Conservation (phyloP, 108 stramenopile genomes). For the Skeletonema menzelii region DNA sequence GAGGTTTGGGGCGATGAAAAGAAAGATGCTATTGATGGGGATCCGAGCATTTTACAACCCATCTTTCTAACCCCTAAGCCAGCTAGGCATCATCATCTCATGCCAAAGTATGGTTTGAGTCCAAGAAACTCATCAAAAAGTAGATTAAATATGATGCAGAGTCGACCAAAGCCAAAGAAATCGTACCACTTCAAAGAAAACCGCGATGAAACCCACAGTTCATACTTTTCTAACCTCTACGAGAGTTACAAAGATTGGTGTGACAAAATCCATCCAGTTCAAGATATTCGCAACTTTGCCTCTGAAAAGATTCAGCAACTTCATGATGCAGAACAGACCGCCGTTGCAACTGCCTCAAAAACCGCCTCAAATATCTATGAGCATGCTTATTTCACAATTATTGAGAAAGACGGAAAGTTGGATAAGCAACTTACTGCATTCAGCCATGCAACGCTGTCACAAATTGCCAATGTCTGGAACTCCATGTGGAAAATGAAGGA, state of each 20-base stretch:
- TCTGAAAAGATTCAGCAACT: conserved; percentile 64
- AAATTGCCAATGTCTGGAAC: conserved; percentile 80
- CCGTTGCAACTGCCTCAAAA: conserved; percentile 62
- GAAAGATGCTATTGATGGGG: not conserved
- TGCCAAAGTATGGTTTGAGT: conserved; percentile 17
- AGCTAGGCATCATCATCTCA: conserved; percentile 10
- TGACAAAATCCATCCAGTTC: conserved; percentile 66
- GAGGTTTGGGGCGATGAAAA: conserved; percentile 7
- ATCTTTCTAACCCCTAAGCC: conserved; percentile 10
- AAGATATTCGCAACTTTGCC: conserved; percentile 68
- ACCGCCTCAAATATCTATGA: conserved; percentile 58
- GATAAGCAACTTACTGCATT: conserved; percentile 77
- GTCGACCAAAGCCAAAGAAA: conserved; percentile 44
- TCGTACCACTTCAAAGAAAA: conserved; percentile 64
- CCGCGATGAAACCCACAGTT: conserved; percentile 48
- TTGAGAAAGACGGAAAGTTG: conserved; percentile 69
- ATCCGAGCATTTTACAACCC: not conserved
- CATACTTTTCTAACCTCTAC: conserved; percentile 80
- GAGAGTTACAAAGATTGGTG: conserved; percentile 74
- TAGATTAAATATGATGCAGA: conserved; percentile 15
- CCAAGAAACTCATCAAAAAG: not conserved
- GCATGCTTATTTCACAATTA: conserved; percentile 65
- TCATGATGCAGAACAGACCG: conserved; percentile 63
- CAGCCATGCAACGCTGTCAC: conserved; percentile 64
- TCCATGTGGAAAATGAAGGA: conserved; percentile 76